A percentile compares a stretch with the other conserved stretches of the same genome.
These are phyloP conservation scores for Lizonia empirigonia DNA, from an alignment of 2,329 filamentous ascomycete genomes.

Conservation along the genomic window DNA sequence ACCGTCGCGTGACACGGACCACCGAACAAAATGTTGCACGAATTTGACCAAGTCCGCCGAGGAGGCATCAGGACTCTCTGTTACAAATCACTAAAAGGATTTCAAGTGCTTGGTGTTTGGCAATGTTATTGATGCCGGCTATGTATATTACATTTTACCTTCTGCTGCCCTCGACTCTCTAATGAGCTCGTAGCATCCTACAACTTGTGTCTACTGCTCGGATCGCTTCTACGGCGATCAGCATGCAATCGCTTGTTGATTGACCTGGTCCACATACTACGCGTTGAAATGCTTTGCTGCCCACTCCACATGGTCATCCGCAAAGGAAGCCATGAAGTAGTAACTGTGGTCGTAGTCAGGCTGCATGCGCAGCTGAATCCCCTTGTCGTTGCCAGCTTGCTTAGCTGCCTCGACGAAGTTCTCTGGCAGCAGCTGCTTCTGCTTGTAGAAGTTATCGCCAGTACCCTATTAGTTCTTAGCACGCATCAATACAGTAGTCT, in stretches of 20 bases:
- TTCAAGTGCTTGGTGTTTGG: neutral
- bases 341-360: constrained; percentile 96
- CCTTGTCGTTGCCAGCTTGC: constrained; percentile 71
- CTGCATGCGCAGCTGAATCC: constrained; percentile 81
- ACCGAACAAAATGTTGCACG: neutral
- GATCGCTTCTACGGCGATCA: constrained; percentile 45
- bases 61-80: neutral
- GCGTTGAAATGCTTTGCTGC: constrained; percentile 81
- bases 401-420: constrained; percentile 84
- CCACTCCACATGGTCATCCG: constrained; percentile 87
- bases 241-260: constrained; percentile 13
- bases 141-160: constrained; percentile 1
- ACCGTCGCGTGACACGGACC: constrained; percentile 21
- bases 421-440: constrained; percentile 89
- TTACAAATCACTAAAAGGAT: neutral
- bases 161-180: neutral
- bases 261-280: constrained; percentile 50
- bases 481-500: neutral
- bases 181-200: constrained; percentile 10
- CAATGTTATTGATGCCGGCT: neutral
- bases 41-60: neutral
- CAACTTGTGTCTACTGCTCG: constrained; percentile 33
- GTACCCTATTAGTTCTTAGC: constrained; percentile 67
- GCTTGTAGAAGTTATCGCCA: constrained; percentile 95
- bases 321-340: constrained; percentile 92